These are phyloP conservation scores for Colletotrichum eleusines DNA, from an alignment of 2,329 filamentous ascomycete species.

Conservation along the genomic window DNA sequence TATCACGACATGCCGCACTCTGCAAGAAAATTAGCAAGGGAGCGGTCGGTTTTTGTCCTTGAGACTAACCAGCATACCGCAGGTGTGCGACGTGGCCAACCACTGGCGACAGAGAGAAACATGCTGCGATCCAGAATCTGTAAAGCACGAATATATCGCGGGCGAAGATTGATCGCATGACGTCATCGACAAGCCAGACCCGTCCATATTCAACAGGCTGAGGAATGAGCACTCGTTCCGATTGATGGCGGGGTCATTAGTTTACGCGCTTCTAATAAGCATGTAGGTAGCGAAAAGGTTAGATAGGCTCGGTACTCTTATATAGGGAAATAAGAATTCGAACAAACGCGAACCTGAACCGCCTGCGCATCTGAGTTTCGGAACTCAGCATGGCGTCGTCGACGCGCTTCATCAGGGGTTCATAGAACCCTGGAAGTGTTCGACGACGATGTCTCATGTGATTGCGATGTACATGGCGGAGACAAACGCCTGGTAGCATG, in stretches of 20 bases:
- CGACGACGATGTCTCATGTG: not conserved
- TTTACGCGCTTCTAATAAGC: not conserved
- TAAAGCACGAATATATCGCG: not conserved
- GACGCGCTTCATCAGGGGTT: constrained; percentile 7
- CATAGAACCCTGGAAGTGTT: constrained; percentile 7
- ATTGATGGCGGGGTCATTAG: not conserved
- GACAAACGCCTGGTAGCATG: not conserved
- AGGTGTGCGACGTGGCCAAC: constrained; percentile 14
- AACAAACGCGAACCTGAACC: not conserved
- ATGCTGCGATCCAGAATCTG: not conserved
- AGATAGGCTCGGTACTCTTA: not conserved
- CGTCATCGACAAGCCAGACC: not conserved
- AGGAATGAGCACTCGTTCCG: not conserved
- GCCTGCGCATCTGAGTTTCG: not conserved
- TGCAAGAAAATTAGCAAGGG: constrained; percentile 19
- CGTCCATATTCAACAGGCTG: not conserved
- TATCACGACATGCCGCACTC: constrained; percentile 2
- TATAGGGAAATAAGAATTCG: not conserved
- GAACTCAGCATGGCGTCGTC: constrained; percentile 8
- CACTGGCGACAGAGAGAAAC: constrained; percentile 15
- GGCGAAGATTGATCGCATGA: not conserved
- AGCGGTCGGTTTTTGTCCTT: constrained; percentile 18
- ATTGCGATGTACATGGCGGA: not conserved
- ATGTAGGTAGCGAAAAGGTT: not conserved
- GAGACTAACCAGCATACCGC: constrained; percentile 15